Conservation (phyloP, 2,329 filamentous ascomycete species). For the Cryphonectria parasitica region DNA sequence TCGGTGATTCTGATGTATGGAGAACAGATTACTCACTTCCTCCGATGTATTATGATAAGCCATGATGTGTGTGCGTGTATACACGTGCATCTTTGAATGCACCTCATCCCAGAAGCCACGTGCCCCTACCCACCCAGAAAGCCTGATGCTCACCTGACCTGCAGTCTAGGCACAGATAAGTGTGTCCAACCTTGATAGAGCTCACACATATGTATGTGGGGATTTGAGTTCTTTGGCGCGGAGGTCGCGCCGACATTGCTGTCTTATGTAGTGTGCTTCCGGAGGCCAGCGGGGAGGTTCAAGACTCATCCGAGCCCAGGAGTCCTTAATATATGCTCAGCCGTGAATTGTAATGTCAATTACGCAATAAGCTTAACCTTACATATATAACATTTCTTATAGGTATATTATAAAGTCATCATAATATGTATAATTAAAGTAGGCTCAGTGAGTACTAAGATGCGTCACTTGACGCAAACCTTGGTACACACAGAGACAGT, state of each 20-base stretch:
- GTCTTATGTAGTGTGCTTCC: not conserved
- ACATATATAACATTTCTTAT: not conserved
- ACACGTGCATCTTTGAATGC: not conserved
- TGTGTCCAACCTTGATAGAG: not conserved
- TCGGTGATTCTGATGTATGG: not conserved
- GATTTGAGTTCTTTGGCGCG: not conserved
- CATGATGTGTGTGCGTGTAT: not conserved
- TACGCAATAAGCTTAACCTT: not conserved
- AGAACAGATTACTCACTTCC: not conserved
- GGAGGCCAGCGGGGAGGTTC: not conserved
- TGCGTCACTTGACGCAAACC: not conserved
- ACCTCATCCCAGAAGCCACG: not conserved
- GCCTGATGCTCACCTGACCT: not conserved
- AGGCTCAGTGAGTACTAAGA: not conserved
- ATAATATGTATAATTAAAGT: not conserved
- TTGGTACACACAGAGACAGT: not conserved
- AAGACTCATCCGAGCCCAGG: not conserved
- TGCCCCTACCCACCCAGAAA: not conserved
- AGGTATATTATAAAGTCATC: not conserved
- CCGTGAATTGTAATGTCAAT: not conserved
- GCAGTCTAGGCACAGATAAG: not conserved
- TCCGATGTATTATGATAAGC: not conserved
- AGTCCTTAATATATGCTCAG: not conserved
- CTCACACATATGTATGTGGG: not conserved
- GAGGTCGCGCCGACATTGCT: not conserved